phyloP scores from a whole-genome alignment of 306 rosid species.

The Prinsepia uniflora region DNA sequence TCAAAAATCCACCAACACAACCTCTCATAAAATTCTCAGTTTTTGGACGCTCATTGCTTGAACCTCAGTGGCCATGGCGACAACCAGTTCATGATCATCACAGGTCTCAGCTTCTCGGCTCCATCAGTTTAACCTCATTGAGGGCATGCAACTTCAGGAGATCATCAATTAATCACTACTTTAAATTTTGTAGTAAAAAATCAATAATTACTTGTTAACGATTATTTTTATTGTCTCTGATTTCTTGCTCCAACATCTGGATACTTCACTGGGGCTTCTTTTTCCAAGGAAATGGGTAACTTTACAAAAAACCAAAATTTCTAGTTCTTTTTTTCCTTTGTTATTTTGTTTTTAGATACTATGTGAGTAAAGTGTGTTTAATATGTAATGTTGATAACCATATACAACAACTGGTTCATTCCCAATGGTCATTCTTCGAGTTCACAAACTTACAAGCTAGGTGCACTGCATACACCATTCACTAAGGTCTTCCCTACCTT shows the following conservation, averaged over 20 bases:
- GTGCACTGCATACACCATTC: constrained; percentile 36
- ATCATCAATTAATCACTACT: not conserved
- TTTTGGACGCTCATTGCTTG: not conserved
- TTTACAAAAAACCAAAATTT: not conserved
- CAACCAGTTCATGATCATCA: constrained; percentile 13
- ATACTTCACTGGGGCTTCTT: constrained; percentile 35
- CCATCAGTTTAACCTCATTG: constrained; percentile 27
- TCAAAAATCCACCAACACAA: not conserved
- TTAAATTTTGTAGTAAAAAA: not conserved
- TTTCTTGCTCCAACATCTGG: constrained; percentile 22
- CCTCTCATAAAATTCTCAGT: not conserved
- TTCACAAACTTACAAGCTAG: constrained; percentile 21
- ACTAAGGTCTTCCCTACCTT: constrained; percentile 16
- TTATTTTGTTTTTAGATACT: not conserved
- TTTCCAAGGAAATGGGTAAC: constrained; percentile 25
- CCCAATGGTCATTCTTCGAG: constrained; percentile 23
- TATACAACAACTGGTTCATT: constrained; percentile 31
- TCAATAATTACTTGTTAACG: not conserved
- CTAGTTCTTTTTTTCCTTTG: not conserved
- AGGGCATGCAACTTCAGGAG: constrained; percentile 30
- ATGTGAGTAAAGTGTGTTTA: not conserved
- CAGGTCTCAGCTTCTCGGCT: constrained; percentile 13
- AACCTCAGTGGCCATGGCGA: constrained; percentile 23
- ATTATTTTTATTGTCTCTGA: not conserved
- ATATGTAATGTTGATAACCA: not conserved